A percentile compares a stretch with the other conserved stretches of the same genome.
Conservation (phyloP, 1,284 basidiomycete species). For the Sanguinoderma infundibulare region DNA sequence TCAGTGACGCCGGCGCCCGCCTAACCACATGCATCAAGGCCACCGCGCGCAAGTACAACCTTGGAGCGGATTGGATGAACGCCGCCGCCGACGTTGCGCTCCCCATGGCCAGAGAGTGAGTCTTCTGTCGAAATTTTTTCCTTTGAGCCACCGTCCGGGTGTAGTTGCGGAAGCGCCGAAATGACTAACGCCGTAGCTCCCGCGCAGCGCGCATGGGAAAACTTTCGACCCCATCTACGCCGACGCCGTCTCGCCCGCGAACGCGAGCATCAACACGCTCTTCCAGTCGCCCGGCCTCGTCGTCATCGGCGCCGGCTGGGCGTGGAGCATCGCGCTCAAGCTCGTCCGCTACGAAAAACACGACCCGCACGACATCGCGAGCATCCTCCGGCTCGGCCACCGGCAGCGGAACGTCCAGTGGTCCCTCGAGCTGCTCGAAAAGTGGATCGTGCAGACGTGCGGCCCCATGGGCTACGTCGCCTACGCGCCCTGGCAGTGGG, state of each 20-base stretch:
- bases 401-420: constrained; percentile 52
- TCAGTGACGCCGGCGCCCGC: constrained; percentile 53
- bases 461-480: constrained; percentile 58
- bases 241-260: constrained; percentile 52
- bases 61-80: constrained; percentile 77
- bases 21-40: constrained; percentile 57
- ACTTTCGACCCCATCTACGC: constrained; percentile 61
- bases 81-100: constrained; percentile 67
- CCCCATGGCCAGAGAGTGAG: constrained; percentile 63
- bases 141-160: neutral
- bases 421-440: constrained; percentile 56
- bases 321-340: constrained; percentile 72
- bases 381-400: constrained; percentile 39
- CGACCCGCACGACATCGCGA: constrained; percentile 43
- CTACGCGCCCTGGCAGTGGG: constrained; percentile 48
- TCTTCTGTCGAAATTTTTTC: neutral
- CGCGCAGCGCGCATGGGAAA: constrained; percentile 41
- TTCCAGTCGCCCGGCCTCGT: constrained; percentile 56
- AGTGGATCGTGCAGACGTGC: constrained; percentile 56
- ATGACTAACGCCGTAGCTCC: neutral
- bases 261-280: constrained; percentile 59
- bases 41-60: constrained; percentile 50
- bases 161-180: neutral
- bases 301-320: constrained; percentile 64
- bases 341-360: constrained; percentile 65